Percentiles rank a stretch among this genome's conserved stretches.
These are phyloP conservation scores for Coniferiporia sulphurascens DNA, from an alignment of 1,284 basidiomycete genomes.

Conservation along the genomic window DNA sequence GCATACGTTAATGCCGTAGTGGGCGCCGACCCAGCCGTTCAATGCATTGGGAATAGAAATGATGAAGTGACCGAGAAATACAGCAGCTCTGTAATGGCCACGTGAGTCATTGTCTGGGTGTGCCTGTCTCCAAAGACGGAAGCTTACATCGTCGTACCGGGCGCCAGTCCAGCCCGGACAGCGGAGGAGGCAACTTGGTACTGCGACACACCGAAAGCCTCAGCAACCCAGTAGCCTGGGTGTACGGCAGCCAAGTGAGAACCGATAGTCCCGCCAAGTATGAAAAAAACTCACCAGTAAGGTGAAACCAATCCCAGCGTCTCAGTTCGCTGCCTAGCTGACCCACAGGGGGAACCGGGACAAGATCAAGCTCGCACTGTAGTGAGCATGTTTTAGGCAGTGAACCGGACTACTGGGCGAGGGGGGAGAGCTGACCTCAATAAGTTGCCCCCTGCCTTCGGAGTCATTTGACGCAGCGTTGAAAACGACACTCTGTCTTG, in stretches of 20 bases:
- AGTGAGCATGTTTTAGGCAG: neutral
- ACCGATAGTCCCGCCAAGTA: neutral
- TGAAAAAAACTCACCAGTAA: neutral
- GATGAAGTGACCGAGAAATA: constrained; percentile 24
- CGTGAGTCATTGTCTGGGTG: neutral
- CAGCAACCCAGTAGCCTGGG: constrained; percentile 25
- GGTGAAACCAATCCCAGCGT: neutral
- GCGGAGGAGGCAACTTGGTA: constrained; percentile 25
- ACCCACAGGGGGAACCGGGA: constrained; percentile 1
- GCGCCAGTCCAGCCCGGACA: constrained; percentile 22
- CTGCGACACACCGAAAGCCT: constrained; percentile 24
- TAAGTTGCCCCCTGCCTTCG: neutral
- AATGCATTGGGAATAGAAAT: constrained; percentile 24
- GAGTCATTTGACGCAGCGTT: neutral
- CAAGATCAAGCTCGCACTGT: constrained; percentile 4
- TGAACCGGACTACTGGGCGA: neutral
- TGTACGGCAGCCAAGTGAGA: neutral
- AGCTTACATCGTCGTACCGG: constrained; percentile 21
- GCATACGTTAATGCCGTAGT: constrained; percentile 22
- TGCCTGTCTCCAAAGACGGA: neutral
- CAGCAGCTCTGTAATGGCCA: constrained; percentile 11
- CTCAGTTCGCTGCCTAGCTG: neutral
- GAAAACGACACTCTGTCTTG: constrained; percentile 1
- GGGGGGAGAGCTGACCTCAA: neutral
- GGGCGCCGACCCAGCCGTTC: constrained; percentile 24